Evolutionary conservation across 331 rosid genomes (phyloP).

Genomic region (Spiraea crenata): DNA sequence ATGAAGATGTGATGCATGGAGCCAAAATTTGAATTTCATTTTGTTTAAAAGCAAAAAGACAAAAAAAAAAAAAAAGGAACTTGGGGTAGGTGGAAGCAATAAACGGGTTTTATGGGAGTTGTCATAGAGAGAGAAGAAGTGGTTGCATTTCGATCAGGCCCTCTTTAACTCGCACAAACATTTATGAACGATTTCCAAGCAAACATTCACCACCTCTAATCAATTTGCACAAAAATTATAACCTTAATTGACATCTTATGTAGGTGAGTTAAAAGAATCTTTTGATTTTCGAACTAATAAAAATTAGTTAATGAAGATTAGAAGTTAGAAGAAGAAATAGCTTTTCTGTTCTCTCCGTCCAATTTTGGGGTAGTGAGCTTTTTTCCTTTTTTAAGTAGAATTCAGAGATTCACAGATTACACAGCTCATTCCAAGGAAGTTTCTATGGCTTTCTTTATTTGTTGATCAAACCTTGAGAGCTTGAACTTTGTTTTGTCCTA

Average conservation of each 20-base stretch:
- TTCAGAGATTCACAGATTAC: constrained; percentile 21
- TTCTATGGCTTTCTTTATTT: constrained; percentile 31
- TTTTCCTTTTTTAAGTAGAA: constrained; percentile 19
- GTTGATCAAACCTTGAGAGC: constrained; percentile 32
- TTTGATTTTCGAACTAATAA: constrained; percentile 19
- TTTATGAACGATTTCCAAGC: constrained; percentile 53
- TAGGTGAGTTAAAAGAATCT: constrained; percentile 29
- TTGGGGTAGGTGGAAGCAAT: constrained; percentile 61
- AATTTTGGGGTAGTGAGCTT: constrained; percentile 1
- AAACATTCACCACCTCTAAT: constrained; percentile 77
- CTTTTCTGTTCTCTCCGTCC: constrained; percentile 23
- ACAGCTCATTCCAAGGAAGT: constrained; percentile 59
- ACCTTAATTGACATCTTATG: not conserved
- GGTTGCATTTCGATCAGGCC: constrained; percentile 49
- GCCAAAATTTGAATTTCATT: not conserved
- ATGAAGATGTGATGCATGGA: not conserved
- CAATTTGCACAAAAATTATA: constrained; percentile 6
- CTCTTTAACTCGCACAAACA: constrained; percentile 43
- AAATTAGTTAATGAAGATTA: constrained; percentile 5
- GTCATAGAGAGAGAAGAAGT: constrained; percentile 40
- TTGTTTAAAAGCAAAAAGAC: not conserved
- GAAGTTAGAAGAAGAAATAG: constrained; percentile 2
- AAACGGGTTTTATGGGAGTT: constrained; percentile 40
- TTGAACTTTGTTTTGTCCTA: constrained; percentile 46
- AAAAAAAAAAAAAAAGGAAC: not conserved